Percentiles rank a stretch among this genome's conserved stretches.
These are phyloP conservation scores for Conidiobolus coronatus DNA, from an alignment of 371 early-diverging fungal genomes.

Conservation along the genomic window DNA sequence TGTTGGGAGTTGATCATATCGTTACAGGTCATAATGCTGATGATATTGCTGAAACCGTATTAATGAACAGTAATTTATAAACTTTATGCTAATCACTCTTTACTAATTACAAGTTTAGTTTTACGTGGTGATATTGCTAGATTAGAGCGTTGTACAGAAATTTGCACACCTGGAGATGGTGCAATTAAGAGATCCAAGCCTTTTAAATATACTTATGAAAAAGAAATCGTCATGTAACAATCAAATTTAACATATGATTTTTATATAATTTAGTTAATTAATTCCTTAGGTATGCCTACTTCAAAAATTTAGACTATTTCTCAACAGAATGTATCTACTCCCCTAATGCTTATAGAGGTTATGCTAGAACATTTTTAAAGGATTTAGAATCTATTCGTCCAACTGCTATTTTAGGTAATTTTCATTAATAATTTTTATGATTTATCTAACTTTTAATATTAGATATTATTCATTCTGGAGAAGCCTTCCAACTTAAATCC, in stretches of 20 bases:
- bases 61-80: slow-evolving; percentile 80
- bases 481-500: slow-evolving; percentile 51
- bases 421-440: not conserved
- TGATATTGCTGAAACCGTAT: slow-evolving; percentile 98
- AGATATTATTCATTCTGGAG: slow-evolving; percentile 89
- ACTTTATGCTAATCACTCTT: too few relatives aligned
- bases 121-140: slow-evolving; percentile 94
- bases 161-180: slow-evolving; percentile 54
- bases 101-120: slow-evolving; percentile 22
- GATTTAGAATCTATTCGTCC: slow-evolving; percentile 91
- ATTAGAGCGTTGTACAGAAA: slow-evolving; percentile 84
- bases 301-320: slow-evolving; percentile 95
- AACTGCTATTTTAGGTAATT: slow-evolving; percentile 61
- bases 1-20: slow-evolving; percentile 84
- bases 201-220: slow-evolving; percentile 98
- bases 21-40: slow-evolving; percentile 99
- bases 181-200: slow-evolving; percentile 86
- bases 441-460: not conserved
- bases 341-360: slow-evolving; percentile 96
- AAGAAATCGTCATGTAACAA: slow-evolving; percentile 97
- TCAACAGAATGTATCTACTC: slow-evolving; percentile 99
- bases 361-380: slow-evolving; percentile 91
- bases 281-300: slow-evolving; percentile 89
- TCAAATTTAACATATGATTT: too few relatives aligned
- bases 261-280: too few relatives aligned